These are phyloP conservation scores for Podospora conica DNA, from an alignment of 495 filamentous ascomycete species.

Conservation along the genomic window DNA sequence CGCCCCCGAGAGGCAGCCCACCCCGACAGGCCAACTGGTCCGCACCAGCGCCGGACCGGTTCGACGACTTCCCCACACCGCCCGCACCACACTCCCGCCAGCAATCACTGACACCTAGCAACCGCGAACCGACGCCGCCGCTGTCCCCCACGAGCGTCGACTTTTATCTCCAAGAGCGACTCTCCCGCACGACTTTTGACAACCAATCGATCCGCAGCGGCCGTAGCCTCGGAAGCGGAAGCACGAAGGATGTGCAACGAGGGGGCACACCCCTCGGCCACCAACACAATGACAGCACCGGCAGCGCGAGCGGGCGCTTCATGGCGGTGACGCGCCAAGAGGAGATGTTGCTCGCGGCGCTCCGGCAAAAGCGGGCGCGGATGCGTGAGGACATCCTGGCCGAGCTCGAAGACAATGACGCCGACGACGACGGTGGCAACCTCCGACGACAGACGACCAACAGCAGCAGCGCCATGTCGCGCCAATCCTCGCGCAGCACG, in stretches of 20 bases:
- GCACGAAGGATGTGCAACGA: slow-evolving; percentile 10
- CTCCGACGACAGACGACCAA: slow-evolving; percentile 20
- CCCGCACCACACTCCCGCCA: slow-evolving; percentile 10
- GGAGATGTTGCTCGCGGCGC: slow-evolving; percentile 71
- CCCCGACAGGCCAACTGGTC: slow-evolving; percentile 10
- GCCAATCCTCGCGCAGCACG: slow-evolving; percentile 29
- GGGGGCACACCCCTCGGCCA: slow-evolving; percentile 22
- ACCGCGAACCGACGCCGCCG: slow-evolving; percentile 41
- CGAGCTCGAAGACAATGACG: slow-evolving; percentile 41
- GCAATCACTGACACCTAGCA: slow-evolving; percentile 11
- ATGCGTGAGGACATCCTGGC: slow-evolving; percentile 68
- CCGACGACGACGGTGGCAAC: slow-evolving; percentile 10
- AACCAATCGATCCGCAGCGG: slow-evolving; percentile 19
- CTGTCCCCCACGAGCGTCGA: slow-evolving; percentile 44
- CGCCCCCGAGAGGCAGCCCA: slow-evolving; percentile 8
- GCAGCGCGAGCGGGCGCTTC: slow-evolving; percentile 50
- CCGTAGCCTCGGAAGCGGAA: slow-evolving; percentile 15
- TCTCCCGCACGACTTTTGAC: slow-evolving; percentile 13
- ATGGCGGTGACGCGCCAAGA: slow-evolving; percentile 87
- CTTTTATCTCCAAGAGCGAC: slow-evolving; percentile 29
- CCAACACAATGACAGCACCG: slow-evolving; percentile 7
- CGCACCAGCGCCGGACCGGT: slow-evolving; percentile 16
- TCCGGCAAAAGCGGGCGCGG: slow-evolving; percentile 69
- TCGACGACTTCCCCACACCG: slow-evolving; percentile 29
- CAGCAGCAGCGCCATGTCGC: slow-evolving; percentile 24